Evolutionary conservation across 225 moss, liverwort and hornwort genomes (phyloP).

Genomic region (Physcomitrellopsis africana): DNA sequence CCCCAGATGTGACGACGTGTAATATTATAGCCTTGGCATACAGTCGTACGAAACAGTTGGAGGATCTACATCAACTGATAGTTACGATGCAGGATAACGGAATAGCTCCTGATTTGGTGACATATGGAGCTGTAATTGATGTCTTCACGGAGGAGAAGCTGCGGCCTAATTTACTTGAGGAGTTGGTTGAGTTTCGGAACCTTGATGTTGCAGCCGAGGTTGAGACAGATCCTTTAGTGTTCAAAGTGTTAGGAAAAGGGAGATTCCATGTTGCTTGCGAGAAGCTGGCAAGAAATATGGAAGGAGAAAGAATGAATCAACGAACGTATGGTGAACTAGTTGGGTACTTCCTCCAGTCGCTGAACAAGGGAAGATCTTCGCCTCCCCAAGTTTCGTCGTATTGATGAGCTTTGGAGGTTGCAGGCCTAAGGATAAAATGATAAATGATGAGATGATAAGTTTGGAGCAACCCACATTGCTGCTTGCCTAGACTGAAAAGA

Average conservation of each 20-base stretch:
- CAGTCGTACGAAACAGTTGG: slow-evolving; percentile 65
- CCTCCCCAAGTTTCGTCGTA: neutral
- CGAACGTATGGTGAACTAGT: slow-evolving; percentile 65
- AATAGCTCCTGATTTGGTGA: slow-evolving; percentile 73
- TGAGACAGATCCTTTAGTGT: slow-evolving; percentile 63
- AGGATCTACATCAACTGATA: slow-evolving; percentile 65
- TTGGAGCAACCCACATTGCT: neutral
- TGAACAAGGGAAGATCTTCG: slow-evolving; percentile 31
- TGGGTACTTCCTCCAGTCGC: slow-evolving; percentile 57
- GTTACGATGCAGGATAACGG: slow-evolving; percentile 64
- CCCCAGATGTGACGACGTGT: slow-evolving; percentile 65
- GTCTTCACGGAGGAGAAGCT: slow-evolving; percentile 57
- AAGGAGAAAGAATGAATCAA: slow-evolving; percentile 32
- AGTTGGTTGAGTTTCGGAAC: slow-evolving; percentile 63
- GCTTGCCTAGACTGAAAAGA: neutral
- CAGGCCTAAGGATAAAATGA: neutral
- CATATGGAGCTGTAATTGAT: slow-evolving; percentile 74
- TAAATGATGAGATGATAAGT: too few relatives aligned
- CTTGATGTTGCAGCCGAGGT: slow-evolving; percentile 48
- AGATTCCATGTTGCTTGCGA: slow-evolving; percentile 59
- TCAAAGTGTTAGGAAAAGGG: slow-evolving; percentile 70
- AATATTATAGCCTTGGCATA: slow-evolving; percentile 74
- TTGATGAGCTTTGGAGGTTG: slow-evolving; percentile 16
- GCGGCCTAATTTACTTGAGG: slow-evolving; percentile 54
- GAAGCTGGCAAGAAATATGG: slow-evolving; percentile 38